Evolutionary conservation across 1,284 basidiomycete species (phyloP), one percentile per base, ranked within the genome.

Genomic region (Lignosus rhinocerotis): DNA sequence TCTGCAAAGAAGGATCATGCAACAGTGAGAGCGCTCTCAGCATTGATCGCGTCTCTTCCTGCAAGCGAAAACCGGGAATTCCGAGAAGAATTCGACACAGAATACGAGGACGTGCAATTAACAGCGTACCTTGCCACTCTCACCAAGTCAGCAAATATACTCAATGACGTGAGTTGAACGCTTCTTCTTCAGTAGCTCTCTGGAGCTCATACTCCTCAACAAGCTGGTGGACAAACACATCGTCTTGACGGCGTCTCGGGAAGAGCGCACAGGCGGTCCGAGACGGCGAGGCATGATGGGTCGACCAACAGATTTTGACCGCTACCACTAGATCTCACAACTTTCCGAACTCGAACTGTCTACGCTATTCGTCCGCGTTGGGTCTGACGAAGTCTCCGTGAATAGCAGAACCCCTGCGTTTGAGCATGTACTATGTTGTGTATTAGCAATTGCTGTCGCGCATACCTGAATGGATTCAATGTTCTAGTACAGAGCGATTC

Each of bases 71-170:
- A 88, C 66, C 81, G 80, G 57, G 81, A 80, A 16, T 95, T 96
- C 76, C 79, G 88, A 46, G 80, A 90, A 64, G 95, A 97, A 74
- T 94, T 95, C 64, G 80, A 90, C 57, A 94, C 88, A 0, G 96
- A 99, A 83, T 93, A 96, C 74, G 91, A 93, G 70, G 96, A 99
- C 71, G 94, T 96, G 9, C 92, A 98, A 63, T 79, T 99, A 25
- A 97, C 94, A 1, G 87, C 89, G 9, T 94, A 95, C 73, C 80
- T 99, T 16, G 89, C 94, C 0, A 85, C 87, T 9, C 76, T 98
- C 63, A 98, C 95, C 0, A 94, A 93, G 72, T 91, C 92, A 39
- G 82, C 96, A 7, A 90, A 90, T 64, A 83, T 88, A 4, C 76
- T 97, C 56, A 96, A 96, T 71, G 93, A 97, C 69, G 96, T 97